These are phyloP conservation scores for Kernera saxatilis DNA, from an alignment of 345 rosid genomes.

Conservation along the genomic window DNA sequence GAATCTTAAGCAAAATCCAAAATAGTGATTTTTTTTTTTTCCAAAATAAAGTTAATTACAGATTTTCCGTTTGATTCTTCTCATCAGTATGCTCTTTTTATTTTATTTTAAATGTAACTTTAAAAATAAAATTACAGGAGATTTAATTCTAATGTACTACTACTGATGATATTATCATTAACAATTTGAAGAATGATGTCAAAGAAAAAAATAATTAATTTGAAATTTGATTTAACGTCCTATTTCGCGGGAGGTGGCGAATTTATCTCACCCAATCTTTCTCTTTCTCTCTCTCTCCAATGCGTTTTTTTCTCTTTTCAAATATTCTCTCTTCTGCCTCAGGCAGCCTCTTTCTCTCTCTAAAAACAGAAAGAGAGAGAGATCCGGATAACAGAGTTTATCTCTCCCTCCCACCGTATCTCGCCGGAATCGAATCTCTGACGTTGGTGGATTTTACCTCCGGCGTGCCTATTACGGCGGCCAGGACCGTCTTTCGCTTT, in stretches of 20 bases:
- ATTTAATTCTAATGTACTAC: background rate
- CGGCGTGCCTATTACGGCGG: conserved; percentile 13
- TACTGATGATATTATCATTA: background rate
- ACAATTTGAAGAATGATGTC: too few species aligned
- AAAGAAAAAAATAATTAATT: background rate
- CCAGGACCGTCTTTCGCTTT: conserved; percentile 8
- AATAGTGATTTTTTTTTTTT: background rate
- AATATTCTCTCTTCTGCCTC: background rate
- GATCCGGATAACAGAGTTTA: conserved; percentile 2
- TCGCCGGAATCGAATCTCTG: conserved; percentile 14
- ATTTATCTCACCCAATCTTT: background rate
- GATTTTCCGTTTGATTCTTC: background rate
- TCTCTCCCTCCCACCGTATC: conserved; percentile 1
- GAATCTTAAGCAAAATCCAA: background rate
- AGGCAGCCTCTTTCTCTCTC: background rate
- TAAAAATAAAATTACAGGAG: background rate
- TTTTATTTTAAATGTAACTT: background rate
- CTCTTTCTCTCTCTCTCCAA: background rate
- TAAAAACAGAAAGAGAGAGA: conserved; percentile 2
- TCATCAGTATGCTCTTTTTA: too few species aligned
- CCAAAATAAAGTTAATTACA: background rate
- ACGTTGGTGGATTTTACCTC: background rate
- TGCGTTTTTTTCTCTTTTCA: background rate
- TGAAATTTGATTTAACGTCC: background rate
- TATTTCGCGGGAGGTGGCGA: conserved; percentile 21